A percentile compares a stretch with the other conserved stretches of the same genome.
These are phyloP conservation scores for Cutaneotrichosporon sp. DNA, from an alignment of 1,284 basidiomycete genomes.

Conservation along the genomic window DNA sequence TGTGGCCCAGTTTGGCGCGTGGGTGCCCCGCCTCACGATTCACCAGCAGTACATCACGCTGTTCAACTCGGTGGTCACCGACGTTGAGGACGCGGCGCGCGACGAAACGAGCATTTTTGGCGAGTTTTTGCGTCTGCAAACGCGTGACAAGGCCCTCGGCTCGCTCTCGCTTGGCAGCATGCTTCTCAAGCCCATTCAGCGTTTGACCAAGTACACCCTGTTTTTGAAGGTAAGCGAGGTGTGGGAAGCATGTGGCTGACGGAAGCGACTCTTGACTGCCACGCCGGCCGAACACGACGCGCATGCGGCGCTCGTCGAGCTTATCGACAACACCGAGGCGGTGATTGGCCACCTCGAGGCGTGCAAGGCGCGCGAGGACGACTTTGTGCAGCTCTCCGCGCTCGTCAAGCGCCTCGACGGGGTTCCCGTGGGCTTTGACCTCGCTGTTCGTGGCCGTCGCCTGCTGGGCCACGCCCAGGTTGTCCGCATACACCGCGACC, in stretches of 20 bases:
- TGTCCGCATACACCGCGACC: conserved; percentile 31
- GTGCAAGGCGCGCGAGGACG: conserved; percentile 75
- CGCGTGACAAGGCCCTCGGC: conserved; percentile 61
- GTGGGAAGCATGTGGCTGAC: conserved; percentile 5
- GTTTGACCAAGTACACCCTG: conserved; percentile 66
- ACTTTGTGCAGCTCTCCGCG: conserved; percentile 65
- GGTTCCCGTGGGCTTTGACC: conserved; percentile 53
- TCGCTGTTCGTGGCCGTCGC: conserved; percentile 65
- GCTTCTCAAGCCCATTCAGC: conserved; percentile 67
- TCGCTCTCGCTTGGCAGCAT: conserved; percentile 61
- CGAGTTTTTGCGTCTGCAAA: conserved; percentile 74
- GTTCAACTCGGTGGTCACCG: conserved; percentile 58
- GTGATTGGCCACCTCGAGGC: conserved; percentile 70
- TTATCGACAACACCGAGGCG: conserved; percentile 62
- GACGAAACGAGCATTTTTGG: conserved; percentile 65
- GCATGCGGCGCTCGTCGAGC: conserved; percentile 60
- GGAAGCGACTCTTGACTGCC: conserved; percentile 58
- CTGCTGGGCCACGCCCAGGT: conserved; percentile 65
- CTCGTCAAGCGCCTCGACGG: conserved; percentile 59
- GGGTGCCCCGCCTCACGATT: conserved; percentile 64
- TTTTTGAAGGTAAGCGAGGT: conserved; percentile 61
- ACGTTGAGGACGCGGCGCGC: conserved; percentile 56
- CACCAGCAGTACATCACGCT: conserved; percentile 79
- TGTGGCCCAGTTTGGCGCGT: conserved; percentile 57
- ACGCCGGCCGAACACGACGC: conserved; percentile 67